A percentile compares a stretch with the other conserved stretches of the same genome.
These are phyloP conservation scores for Sphaerosporella brunnea DNA, from an alignment of 495 filamentous ascomycete species.

Conservation along the genomic window DNA sequence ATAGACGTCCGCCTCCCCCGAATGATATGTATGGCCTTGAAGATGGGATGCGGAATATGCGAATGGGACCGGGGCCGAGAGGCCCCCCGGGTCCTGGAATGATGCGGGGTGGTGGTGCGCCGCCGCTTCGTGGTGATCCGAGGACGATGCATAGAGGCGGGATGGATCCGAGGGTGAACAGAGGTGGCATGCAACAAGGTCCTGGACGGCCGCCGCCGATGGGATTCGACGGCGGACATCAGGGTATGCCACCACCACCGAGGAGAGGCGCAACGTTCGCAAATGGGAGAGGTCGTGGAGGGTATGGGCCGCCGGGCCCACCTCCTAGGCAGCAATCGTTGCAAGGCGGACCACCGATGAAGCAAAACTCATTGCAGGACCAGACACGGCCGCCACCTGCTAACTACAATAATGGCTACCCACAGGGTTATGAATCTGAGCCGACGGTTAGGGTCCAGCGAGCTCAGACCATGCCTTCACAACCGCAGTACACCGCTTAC, in stretches of 20 bases:
- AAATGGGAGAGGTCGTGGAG: background rate
- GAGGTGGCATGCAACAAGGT: background rate
- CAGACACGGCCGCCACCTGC: background rate
- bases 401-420: slow-evolving; percentile 12
- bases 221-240: background rate
- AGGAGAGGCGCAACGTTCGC: background rate
- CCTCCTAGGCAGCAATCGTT: background rate
- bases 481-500: slow-evolving; percentile 22
- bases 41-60: background rate
- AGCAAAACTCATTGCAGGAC: slow-evolving; percentile 4
- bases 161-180: slow-evolving; percentile 4
- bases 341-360: slow-evolving; percentile 8
- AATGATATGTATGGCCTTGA: too few species aligned
- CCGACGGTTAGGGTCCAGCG: slow-evolving; percentile 29
- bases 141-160: slow-evolving; percentile 1
- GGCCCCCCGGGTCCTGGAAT: too few species aligned
- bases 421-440: background rate
- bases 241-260: slow-evolving; percentile 6
- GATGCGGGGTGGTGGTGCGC: slow-evolving; percentile 6
- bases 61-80: too few species aligned
- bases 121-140: background rate
- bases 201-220: too few species aligned
- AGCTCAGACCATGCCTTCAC: slow-evolving; percentile 39
- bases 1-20: too few species aligned
- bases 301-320: background rate